phyloP scores from a whole-genome alignment of 2,329 filamentous ascomycete species.

The Aspergillus phoenicis region DNA sequence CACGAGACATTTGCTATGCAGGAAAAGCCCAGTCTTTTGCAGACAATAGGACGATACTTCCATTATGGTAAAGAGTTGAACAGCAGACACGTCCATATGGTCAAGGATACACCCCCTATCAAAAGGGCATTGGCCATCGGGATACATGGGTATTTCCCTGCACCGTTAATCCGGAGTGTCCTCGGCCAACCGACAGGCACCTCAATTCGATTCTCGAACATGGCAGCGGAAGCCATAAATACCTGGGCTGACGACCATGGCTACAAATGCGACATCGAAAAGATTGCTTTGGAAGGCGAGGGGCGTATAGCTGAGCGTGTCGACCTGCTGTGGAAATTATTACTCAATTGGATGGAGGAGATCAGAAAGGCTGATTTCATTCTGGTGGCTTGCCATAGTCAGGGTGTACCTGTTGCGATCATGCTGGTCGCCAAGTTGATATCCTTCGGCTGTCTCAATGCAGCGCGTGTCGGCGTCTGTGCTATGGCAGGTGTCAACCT shows the following conservation, averaged over 20 bases:
- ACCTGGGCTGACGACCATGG: slow-evolving; percentile 77
- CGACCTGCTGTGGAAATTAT: slow-evolving; percentile 87
- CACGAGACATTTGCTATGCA: slow-evolving; percentile 49
- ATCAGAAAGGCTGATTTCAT: slow-evolving; percentile 87
- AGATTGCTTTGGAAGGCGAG: slow-evolving; percentile 91
- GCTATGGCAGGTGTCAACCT: slow-evolving; percentile 89
- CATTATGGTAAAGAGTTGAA: slow-evolving; percentile 58
- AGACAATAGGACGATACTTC: slow-evolving; percentile 51
- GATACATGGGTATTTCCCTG: slow-evolving; percentile 91
- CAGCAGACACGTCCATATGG: slow-evolving; percentile 71
- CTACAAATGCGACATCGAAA: slow-evolving; percentile 81
- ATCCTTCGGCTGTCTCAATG: slow-evolving; percentile 79
- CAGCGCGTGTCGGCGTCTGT: slow-evolving; percentile 79
- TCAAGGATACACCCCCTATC: slow-evolving; percentile 69
- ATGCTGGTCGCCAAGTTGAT: slow-evolving; percentile 94
- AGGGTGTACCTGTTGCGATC: slow-evolving; percentile 89
- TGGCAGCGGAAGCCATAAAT: slow-evolving; percentile 79
- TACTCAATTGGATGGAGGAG: slow-evolving; percentile 93
- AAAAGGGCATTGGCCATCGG: slow-evolving; percentile 90
- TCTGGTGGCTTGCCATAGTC: slow-evolving; percentile 89
- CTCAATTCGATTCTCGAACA: slow-evolving; percentile 87
- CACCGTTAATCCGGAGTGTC: slow-evolving; percentile 81
- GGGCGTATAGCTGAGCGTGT: slow-evolving; percentile 88
- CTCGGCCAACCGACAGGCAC: slow-evolving; percentile 95
- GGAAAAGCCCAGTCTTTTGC: slow-evolving; percentile 65